phyloP scores from a whole-genome alignment of 805 yeast genomes.

The Wickerhamomyces sydowiorum region DNA sequence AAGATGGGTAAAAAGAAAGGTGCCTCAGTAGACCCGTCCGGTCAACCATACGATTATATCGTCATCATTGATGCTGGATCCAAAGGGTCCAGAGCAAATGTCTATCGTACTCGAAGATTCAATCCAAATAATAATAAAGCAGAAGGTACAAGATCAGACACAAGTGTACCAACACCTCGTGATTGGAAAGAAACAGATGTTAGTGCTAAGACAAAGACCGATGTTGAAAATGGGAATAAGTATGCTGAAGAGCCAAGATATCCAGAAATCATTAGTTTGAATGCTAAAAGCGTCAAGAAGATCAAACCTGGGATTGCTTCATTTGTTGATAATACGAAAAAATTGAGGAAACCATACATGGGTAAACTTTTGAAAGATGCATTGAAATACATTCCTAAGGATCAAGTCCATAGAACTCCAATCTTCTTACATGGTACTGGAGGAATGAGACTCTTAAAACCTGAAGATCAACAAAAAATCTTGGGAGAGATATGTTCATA shows the following conservation, averaged over 20 bases:
- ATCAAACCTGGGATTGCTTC: constrained; percentile 54
- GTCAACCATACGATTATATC: constrained; percentile 53
- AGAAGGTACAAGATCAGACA: constrained; percentile 1
- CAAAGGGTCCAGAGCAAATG: constrained; percentile 55
- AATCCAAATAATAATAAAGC: not conserved
- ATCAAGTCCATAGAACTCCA: constrained; percentile 60
- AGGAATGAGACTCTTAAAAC: constrained; percentile 55
- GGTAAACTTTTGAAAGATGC: constrained; percentile 43
- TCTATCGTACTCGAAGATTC: constrained; percentile 30
- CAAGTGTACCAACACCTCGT: constrained; percentile 1
- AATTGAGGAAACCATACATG: constrained; percentile 47
- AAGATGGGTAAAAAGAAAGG: constrained; percentile 19
- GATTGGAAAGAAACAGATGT: constrained; percentile 6
- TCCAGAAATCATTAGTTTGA: constrained; percentile 8
- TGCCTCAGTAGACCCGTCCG: constrained; percentile 32
- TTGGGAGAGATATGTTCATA: constrained; percentile 45
- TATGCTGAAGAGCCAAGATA: no score
- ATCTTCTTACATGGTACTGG: constrained; percentile 67
- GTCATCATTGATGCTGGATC: constrained; percentile 63
- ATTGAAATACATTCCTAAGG: constrained; percentile 47
- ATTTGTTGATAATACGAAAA: constrained; percentile 40
- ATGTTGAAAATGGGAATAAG: no score
- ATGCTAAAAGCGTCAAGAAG: constrained; percentile 11
- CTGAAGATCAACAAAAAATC: constrained; percentile 41
- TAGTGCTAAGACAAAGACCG: not conserved